Conservation (phyloP, 2,329 filamentous ascomycete genomes). For the Trichoderma oligosporum region DNA sequence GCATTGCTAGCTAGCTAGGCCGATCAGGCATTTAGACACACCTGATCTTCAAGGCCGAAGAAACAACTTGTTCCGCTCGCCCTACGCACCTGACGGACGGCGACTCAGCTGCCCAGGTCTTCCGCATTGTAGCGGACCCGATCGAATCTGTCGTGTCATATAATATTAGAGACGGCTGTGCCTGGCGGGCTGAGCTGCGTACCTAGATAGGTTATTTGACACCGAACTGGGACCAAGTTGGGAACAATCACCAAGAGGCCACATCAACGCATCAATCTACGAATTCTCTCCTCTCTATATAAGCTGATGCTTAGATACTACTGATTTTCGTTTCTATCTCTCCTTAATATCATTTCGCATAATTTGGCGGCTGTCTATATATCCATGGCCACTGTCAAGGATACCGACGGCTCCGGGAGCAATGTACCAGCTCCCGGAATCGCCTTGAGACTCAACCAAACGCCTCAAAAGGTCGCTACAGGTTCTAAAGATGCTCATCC, state of each 20-base stretch:
- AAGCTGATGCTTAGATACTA: background rate
- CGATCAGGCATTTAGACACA: slow-evolving; percentile 5
- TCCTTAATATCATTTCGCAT: background rate
- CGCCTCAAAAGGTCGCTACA: slow-evolving; percentile 21
- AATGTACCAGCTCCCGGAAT: slow-evolving; percentile 32
- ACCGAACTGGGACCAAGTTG: background rate
- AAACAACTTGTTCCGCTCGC: background rate
- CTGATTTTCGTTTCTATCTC: background rate
- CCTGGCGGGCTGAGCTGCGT: slow-evolving; percentile 9
- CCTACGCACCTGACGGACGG: background rate
- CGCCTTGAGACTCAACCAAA: slow-evolving; percentile 24
- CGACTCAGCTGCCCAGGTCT: background rate
- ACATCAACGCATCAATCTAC: slow-evolving; percentile 1
- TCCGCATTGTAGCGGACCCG: background rate
- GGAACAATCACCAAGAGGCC: background rate
- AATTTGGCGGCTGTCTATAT: background rate
- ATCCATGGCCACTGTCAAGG: slow-evolving; percentile 29
- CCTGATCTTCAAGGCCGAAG: background rate
- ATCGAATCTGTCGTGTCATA: background rate
- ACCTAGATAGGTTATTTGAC: background rate
- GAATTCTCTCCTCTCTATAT: background rate
- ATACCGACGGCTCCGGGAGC: slow-evolving; percentile 25
- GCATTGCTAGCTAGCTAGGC: too few relatives aligned
- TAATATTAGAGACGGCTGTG: slow-evolving; percentile 11
- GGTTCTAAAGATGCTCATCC: slow-evolving; percentile 42